A percentile compares a stretch with the other conserved stretches of the same genome.
These are phyloP conservation scores for Phragmites australis DNA, from an alignment of 176 grass and related monocot species.

Conservation along the genomic window DNA sequence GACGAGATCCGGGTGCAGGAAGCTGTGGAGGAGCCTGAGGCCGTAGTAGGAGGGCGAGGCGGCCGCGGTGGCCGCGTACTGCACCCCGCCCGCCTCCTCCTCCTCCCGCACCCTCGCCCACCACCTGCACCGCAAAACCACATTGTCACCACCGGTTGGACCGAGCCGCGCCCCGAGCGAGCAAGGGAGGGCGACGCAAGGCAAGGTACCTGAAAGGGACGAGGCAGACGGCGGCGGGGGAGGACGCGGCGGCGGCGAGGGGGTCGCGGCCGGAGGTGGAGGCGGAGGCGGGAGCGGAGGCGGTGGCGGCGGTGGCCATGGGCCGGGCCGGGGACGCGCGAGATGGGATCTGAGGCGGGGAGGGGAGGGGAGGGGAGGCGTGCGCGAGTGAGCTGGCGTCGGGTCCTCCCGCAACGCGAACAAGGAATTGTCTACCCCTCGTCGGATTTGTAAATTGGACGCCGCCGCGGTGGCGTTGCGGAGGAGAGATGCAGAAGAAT, in stretches of 20 bases:
- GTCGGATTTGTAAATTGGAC: constrained; percentile 15
- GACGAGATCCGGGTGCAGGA: constrained; percentile 73
- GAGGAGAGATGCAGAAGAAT: not conserved
- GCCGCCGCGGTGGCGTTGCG: not conserved
- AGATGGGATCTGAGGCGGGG: constrained; percentile 37
- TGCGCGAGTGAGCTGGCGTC: constrained; percentile 43
- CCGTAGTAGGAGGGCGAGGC: constrained; percentile 63
- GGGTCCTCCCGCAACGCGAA: constrained; percentile 16
- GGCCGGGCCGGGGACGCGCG: not conserved
- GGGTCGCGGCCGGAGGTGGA: constrained; percentile 35
- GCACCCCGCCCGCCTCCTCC: constrained; percentile 50
- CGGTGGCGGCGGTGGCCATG: constrained; percentile 55
- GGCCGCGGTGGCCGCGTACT: constrained; percentile 53
- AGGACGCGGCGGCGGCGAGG: constrained; percentile 14
- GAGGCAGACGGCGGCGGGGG: constrained; percentile 56
- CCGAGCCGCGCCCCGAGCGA: not conserved
- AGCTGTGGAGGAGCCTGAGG: constrained; percentile 68
- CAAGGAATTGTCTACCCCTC: too few species aligned
- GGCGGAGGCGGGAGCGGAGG: constrained; percentile 33
- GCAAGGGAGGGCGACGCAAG: too few species aligned
- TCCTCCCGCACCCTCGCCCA: constrained; percentile 62
- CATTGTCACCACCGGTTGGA: constrained; percentile 8
- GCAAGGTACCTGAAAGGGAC: constrained; percentile 56
- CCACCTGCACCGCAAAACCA: constrained; percentile 44
- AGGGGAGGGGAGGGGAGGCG: not conserved